Conservation (phyloP, 78 protist species). For the Speleostelium caveatum region DNA sequence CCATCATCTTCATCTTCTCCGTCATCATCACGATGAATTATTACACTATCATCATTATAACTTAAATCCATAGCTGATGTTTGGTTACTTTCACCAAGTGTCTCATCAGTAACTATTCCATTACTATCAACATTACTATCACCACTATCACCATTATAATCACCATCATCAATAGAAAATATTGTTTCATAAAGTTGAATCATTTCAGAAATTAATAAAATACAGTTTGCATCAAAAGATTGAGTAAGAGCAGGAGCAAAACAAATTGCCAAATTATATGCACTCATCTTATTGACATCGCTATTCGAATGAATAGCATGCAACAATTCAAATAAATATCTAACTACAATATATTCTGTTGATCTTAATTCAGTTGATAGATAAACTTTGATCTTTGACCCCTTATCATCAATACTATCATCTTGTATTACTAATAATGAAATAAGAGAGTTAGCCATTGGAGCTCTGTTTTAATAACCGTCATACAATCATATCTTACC, state of each 20-base stretch:
- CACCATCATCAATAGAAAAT: slow-evolving; percentile 29
- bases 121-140: too few relatives aligned
- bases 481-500: slow-evolving; percentile 13
- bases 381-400: background rate
- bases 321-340: slow-evolving; percentile 68
- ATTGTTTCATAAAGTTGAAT: slow-evolving; percentile 49
- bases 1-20: background rate
- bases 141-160: background rate
- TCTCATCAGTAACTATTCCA: background rate
- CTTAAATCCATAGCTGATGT: background rate
- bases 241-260: slow-evolving; percentile 68
- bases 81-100: background rate
- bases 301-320: slow-evolving; percentile 20
- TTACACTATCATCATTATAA: background rate
- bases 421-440: background rate
- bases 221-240: slow-evolving; percentile 52
- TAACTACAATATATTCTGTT: slow-evolving; percentile 11
- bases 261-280: slow-evolving; percentile 63
- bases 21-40: background rate
- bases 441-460: background rate
- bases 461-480: too few relatives aligned
- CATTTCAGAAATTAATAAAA: slow-evolving; percentile 21
- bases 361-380: slow-evolving; percentile 7
- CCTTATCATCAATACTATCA: slow-evolving; percentile 16
- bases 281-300: slow-evolving; percentile 17